Conservation (phyloP, 2,329 filamentous ascomycete genomes). For the Phoma sp. region DNA sequence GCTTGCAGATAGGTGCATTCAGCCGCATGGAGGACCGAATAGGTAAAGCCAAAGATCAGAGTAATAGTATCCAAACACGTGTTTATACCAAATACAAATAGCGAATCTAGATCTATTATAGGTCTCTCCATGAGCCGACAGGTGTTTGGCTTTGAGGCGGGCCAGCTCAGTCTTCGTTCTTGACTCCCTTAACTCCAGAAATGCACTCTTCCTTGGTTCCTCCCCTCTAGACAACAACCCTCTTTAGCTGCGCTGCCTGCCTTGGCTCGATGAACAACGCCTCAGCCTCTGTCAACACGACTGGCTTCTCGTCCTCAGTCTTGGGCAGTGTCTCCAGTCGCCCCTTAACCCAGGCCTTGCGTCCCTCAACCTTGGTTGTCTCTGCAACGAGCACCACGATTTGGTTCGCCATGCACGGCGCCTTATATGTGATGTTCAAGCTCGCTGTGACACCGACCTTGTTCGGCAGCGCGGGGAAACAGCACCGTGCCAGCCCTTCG, state of each 20-base stretch:
- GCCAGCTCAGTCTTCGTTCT: background rate
- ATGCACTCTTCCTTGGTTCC: background rate
- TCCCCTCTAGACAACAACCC: constrained; percentile 27
- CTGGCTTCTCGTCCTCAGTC: constrained; percentile 67
- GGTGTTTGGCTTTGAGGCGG: background rate
- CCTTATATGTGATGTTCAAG: constrained; percentile 81
- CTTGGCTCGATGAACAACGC: constrained; percentile 90
- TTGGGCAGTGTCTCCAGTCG: constrained; percentile 83
- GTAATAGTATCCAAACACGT: no score
- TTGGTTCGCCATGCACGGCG: constrained; percentile 76
- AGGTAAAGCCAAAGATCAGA: no score
- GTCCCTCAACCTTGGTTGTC: constrained; percentile 85
- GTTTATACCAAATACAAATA: background rate
- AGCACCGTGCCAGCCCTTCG: constrained; percentile 86
- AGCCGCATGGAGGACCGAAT: no score
- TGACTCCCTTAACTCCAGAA: constrained; percentile 11
- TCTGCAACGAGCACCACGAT: constrained; percentile 81
- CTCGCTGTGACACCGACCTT: constrained; percentile 87
- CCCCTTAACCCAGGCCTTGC: constrained; percentile 94
- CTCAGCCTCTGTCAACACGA: constrained; percentile 80
- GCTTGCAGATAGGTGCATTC: no score
- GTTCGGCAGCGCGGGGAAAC: constrained; percentile 86
- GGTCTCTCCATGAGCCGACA: background rate
- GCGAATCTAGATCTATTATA: background rate
- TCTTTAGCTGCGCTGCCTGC: constrained; percentile 66